Conservation (phyloP, 768 basidiomycete species). For the Tulasnella sp. region DNA sequence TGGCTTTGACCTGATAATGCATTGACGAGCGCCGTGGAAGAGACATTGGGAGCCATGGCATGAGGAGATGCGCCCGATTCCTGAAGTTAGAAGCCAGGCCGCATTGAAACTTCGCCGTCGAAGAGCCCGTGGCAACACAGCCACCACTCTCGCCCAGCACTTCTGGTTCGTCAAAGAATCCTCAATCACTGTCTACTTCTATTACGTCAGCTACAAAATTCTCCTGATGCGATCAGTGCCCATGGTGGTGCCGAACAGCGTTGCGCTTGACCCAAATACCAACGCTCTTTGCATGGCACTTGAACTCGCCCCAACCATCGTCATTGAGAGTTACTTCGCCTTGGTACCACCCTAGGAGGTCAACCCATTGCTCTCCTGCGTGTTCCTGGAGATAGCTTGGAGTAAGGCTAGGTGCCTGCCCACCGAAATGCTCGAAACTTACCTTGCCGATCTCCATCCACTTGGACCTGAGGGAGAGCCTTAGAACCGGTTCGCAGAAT, state of each 20-base stretch:
- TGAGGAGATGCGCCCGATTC: neutral
- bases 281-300: conserved; percentile 39
- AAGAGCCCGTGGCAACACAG: neutral
- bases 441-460: conserved; percentile 41
- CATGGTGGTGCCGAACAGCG: neutral
- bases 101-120: neutral
- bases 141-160: neutral
- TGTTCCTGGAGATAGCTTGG: conserved; percentile 34
- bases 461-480: conserved; percentile 34
- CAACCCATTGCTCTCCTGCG: conserved; percentile 45
- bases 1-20: conserved; percentile 18
- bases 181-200: neutral
- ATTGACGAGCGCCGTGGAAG: conserved; percentile 5
- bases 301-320: conserved; percentile 46
- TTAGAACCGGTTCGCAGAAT: neutral
- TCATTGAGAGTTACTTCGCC: conserved; percentile 44
- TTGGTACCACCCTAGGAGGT: conserved; percentile 45
- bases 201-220: neutral
- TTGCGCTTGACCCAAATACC: conserved; percentile 38
- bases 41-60: conserved; percentile 19
- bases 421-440: neutral
- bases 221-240: neutral
- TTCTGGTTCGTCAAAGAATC: neutral
- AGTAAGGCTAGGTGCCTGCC: neutral
- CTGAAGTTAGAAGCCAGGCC: neutral